Base-by-base conservation (phyloP, 371 early-diverging fungal genomes). In the Mycotypha africana region DNA sequence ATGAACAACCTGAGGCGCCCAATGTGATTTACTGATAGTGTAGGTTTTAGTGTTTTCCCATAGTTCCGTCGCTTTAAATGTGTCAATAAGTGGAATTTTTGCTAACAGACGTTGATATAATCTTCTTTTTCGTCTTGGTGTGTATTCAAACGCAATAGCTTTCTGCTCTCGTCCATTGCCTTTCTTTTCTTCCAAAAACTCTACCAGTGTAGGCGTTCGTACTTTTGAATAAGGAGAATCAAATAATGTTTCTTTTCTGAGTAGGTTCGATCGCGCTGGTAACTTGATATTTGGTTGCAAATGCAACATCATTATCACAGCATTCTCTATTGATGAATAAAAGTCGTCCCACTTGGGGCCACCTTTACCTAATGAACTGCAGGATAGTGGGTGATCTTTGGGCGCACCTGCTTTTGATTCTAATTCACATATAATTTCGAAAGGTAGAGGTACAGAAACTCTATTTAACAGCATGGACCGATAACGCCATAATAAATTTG, bases 401-500 rank as follows among this genome's bases (percentile, higher is more conserved):
- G 55, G 21, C 0, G 60, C 50, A 8, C 59, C 62, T 4, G 67
- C 66, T 16, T 65, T 65, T 14, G 11, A 20, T 47, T 74, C 74
- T 3, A 74, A 41, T 39, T 70, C 74, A 36, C 51, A 47, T 2
- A 67, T 11, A 16, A 65, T 70, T 33, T 70, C 68, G 36, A 61
- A 51, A 1, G 74, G 74, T 11, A 70, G 38, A 10, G 74, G 70
- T 0, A 56, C 38, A 16, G 38, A 40, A 1, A 70, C 39, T 12
- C 49, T 47, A 1, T 47, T 25, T 4, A 70, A 23, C 7, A 74
- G 43, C 45, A 56, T 53, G 22, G 62, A 61, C 21, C 68, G 59
- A 51, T 65, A 49, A 11, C 38, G 45, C 74, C 74, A 74, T 16
- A 74, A 34, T 16, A 70, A 38, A 25, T 74, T 74, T 6, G 70